These are phyloP conservation scores for Xylaria sp. DNA, from an alignment of 2,329 filamentous ascomycete genomes.

Conservation along the genomic window DNA sequence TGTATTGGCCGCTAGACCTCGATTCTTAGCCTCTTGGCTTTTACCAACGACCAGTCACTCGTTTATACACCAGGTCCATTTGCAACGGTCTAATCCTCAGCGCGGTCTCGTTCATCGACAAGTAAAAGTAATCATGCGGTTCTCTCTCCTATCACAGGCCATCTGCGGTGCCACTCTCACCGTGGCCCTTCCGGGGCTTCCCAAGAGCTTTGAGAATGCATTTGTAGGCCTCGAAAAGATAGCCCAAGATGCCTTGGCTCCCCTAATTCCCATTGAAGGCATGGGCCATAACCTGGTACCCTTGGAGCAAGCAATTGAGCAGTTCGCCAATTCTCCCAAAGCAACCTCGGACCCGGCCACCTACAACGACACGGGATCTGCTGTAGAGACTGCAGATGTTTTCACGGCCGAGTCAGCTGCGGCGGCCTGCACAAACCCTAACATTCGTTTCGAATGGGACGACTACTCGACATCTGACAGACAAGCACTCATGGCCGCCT, in stretches of 20 bases:
- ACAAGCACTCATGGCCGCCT: slow-evolving; percentile 35
- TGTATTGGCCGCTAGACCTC: slow-evolving; percentile 27
- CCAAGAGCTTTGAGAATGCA: slow-evolving; percentile 5
- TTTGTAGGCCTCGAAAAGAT: slow-evolving; percentile 16
- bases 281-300: slow-evolving; percentile 29
- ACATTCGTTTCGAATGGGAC: slow-evolving; percentile 38
- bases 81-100: slow-evolving; percentile 1
- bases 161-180: slow-evolving; percentile 36
- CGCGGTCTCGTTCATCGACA: not conserved
- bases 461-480: slow-evolving; percentile 33
- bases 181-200: slow-evolving; percentile 29
- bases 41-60: slow-evolving; percentile 30
- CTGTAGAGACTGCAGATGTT: slow-evolving; percentile 2
- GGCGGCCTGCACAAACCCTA: slow-evolving; percentile 35
- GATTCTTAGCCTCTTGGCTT: slow-evolving; percentile 15
- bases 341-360: slow-evolving; percentile 33
- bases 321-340: slow-evolving; percentile 37
- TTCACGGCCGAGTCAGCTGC: slow-evolving; percentile 6
- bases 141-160: slow-evolving; percentile 33
- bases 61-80: slow-evolving; percentile 21
- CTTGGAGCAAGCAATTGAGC: slow-evolving; percentile 25
- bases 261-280: slow-evolving; percentile 27
- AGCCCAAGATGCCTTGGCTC: slow-evolving; percentile 8
- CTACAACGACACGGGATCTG: slow-evolving; percentile 32
- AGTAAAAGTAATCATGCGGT: slow-evolving; percentile 28